Base-by-base conservation (phyloP, 352 stramenopile species). In the Globisporangium cylindrosporum region DNA sequence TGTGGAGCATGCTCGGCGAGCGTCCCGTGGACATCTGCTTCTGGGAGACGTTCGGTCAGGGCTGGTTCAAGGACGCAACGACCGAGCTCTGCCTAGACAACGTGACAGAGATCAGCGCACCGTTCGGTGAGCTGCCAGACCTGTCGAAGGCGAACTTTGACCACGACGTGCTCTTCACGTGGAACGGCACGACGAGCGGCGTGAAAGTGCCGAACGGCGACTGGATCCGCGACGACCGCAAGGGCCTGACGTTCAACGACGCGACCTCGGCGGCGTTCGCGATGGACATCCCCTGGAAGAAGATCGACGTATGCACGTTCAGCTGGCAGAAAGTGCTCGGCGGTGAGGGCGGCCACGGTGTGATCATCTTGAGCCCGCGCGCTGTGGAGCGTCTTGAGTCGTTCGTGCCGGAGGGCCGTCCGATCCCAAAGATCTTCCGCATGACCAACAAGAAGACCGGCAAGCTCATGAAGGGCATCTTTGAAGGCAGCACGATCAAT, bases 241-340 rank as follows among this genome's bases (percentile, higher is more conserved):
- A 88, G 49, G 98, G 98, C 38, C 71, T 99, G 12, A 98, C 97
- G 36, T 94, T 99, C 55, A 99, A 98, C 77, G 98, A 99, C 82
- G 97, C 97, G 38, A 99, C 98, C 22, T 99, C 95, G 29, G 97
- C 98, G 29, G 97, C 96, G 49, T 99, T 99, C 82, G 93, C 93
- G 58, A 99, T 99, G 98, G 89, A 99, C 49, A 99, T 99, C 73
- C 92, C 94, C 32, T 99, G 98, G 97, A 74, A 91, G 64, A 99
- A 99, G 86, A 93, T 99, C 60, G 98, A 99, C 78, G 95, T 99
- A 60, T 98, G 94, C 62, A 99, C 98, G 67, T 99, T 99, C 79
- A 99, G 94, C 58, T 99, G 97, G 97, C 98, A 99, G 80, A 99
- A 99, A 84, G 98, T 99, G 46, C 86, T 99, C 9, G 98, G 98